Evolutionary conservation across 805 yeast genomes (phyloP), one percentile per base, ranked within the genome.

Genomic region (Saccharomyces kudriavzevii): DNA sequence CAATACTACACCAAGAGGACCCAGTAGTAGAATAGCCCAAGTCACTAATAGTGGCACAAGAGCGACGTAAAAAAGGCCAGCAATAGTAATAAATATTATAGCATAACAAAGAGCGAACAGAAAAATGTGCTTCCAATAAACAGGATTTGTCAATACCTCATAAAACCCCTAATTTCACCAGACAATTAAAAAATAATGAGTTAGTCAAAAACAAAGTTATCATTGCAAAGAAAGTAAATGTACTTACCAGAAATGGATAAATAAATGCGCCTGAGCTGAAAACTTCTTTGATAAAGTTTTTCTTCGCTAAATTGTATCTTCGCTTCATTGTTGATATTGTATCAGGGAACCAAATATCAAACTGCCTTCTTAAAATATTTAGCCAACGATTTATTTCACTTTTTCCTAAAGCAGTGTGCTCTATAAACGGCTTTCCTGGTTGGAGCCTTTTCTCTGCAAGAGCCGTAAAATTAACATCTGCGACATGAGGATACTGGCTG

Each of bases 1-100:
- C 26, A 67, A 50, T 1, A 64, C 40, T 13, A 65, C 48, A 8
- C 74, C 72, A 47, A 68, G 40, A 5, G 72, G 71, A 1, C 74
- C 73, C 35, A 68, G 50, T 5, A 66, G 45, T 10, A 67, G 20
- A 5, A 63, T 47, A 2, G 64, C 58, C 62, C 63, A 63, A 4
- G 61, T 52, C n/a, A 61, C 47, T 10, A 65, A 47, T 2, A 64
- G 47, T 2, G 74, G 73, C 25, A 69, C 53, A 1, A 68, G 25
- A 2, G 61, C n/a, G 8, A 65, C 47, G 50, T 67, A 65, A 35
- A 65, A 59, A 1, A 62, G 45, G 8, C 56, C 49, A 1, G 58
- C 67, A 13, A 66, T 60, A 1, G 60, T 55, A 1, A 56, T 26
- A 40, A 67, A 67, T 11, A 64, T 55, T 11, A 60, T 45, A 1